These are phyloP conservation scores for Ulvella scutata DNA, from an alignment of 139 green algal genomes.

Conservation along the genomic window DNA sequence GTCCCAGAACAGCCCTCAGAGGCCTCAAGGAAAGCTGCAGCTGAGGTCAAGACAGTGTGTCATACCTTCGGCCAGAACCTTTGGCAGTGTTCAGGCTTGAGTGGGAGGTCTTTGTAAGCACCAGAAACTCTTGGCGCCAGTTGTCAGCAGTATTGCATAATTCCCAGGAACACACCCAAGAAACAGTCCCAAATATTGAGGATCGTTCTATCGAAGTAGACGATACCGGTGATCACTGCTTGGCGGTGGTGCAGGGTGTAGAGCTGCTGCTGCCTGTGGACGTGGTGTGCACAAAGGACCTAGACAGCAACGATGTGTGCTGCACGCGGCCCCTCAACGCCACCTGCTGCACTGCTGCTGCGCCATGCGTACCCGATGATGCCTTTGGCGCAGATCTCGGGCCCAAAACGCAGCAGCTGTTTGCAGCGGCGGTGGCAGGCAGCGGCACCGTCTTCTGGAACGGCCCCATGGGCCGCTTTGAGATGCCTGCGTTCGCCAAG, in stretches of 20 bases:
- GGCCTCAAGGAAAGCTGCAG: too few species aligned
- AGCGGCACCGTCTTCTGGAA: slow-evolving; percentile 43
- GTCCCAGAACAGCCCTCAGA: too few species aligned
- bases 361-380: slow-evolving; percentile 21
- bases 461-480: slow-evolving; percentile 29
- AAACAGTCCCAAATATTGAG: too few species aligned
- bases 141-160: too few species aligned
- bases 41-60: too few species aligned
- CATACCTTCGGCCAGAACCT: too few species aligned
- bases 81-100: too few species aligned
- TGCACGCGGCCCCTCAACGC: slow-evolving; percentile 11
- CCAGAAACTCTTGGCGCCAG: too few species aligned
- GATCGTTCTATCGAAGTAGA: too few species aligned
- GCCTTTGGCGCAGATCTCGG: slow-evolving; percentile 33
- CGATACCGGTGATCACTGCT: too few species aligned
- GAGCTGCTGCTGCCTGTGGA: slow-evolving; percentile 32
- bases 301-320: slow-evolving; percentile 11
- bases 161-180: too few species aligned
- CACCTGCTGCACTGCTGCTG: slow-evolving; percentile 22
- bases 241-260: slow-evolving; percentile 13
- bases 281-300: slow-evolving; percentile 14
- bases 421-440: slow-evolving; percentile 7
- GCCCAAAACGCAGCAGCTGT: slow-evolving; percentile 9
- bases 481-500: slow-evolving; percentile 16
- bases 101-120: too few species aligned